A percentile compares a stretch with the other conserved stretches of the same genome.
Evolutionary conservation across 2,329 filamentous ascomycete species (phyloP).

Genomic region (Tolypocladium tundrense): DNA sequence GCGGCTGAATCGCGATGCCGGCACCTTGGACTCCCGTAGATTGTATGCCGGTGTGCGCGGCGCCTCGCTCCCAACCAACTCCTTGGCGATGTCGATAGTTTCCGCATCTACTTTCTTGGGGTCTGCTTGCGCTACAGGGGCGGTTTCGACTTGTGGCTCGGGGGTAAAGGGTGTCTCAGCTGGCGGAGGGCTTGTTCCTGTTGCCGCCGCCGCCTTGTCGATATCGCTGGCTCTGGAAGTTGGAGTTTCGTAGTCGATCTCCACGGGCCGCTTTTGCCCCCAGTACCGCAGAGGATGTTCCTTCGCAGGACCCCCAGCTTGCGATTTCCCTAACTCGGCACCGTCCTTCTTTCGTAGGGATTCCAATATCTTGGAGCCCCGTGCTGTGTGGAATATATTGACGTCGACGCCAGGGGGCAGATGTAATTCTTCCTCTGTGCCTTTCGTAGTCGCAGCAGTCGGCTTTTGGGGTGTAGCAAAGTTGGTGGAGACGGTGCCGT

Average conservation of each 20-base stretch:
- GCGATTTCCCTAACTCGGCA: conserved; percentile 2
- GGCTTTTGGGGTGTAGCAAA: conserved; percentile 2
- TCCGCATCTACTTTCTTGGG: conserved; percentile 4
- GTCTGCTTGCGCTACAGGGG: background rate
- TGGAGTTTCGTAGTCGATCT: background rate
- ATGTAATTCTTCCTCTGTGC: conserved; percentile 17
- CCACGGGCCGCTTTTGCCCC: conserved; percentile 15
- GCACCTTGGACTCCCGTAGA: conserved; percentile 81
- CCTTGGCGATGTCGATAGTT: conserved; percentile 14
- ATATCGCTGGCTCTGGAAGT: background rate
- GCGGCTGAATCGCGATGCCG: conserved; percentile 74
- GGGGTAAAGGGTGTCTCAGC: background rate
- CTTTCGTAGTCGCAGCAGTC: conserved; percentile 1
- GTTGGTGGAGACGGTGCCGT: background rate
- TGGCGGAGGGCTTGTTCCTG: background rate
- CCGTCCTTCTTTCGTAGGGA: conserved; percentile 19
- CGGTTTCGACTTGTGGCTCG: background rate
- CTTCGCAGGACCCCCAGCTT: conserved; percentile 15
- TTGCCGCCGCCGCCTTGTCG: background rate
- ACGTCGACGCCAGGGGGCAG: conserved; percentile 31
- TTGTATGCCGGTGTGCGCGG: conserved; percentile 40
- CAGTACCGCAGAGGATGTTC: conserved; percentile 27
- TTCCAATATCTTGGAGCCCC: conserved; percentile 33
- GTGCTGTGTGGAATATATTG: conserved; percentile 37
- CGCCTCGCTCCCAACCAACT: conserved; percentile 8